Percentiles rank a stretch among this genome's conserved stretches.
phyloP scores from a whole-genome alignment of 257 asterid species.

The Salvia miltiorrhiza region DNA sequence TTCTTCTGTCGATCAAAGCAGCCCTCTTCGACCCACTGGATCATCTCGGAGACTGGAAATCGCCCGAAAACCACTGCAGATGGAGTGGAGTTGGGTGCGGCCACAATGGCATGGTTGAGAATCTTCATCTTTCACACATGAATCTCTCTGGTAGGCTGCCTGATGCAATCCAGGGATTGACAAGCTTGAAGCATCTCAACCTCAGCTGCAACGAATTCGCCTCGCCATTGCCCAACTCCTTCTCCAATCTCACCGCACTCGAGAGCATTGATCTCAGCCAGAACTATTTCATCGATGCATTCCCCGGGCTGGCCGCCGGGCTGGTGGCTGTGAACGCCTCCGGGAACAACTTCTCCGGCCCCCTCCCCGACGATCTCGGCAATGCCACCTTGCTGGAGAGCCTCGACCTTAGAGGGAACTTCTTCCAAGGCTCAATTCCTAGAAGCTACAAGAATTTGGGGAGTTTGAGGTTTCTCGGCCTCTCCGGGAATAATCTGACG shows the following conservation, averaged over 20 bases:
- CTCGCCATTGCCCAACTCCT: slow-evolving; percentile 46
- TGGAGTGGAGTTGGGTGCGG: slow-evolving; percentile 74
- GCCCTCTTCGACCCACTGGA: slow-evolving; percentile 54
- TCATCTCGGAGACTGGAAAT: slow-evolving; percentile 53
- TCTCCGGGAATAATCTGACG: slow-evolving; percentile 46
- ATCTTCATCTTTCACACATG: slow-evolving; percentile 63
- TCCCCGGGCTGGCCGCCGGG: slow-evolving; percentile 49
- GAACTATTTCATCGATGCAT: slow-evolving; percentile 43
- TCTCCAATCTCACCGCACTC: slow-evolving; percentile 49
- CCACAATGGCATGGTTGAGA: slow-evolving; percentile 42
- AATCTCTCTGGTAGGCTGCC: slow-evolving; percentile 59
- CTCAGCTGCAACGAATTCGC: slow-evolving; percentile 58
- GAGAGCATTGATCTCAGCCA: slow-evolving; percentile 60
- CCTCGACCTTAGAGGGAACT: slow-evolving; percentile 78
- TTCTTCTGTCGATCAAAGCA: slow-evolving; percentile 46
- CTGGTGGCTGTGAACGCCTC: slow-evolving; percentile 53
- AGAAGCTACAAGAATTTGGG: slow-evolving; percentile 41
- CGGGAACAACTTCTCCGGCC: slow-evolving; percentile 68
- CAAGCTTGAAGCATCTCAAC: slow-evolving; percentile 33
- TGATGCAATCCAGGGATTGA: slow-evolving; percentile 39
- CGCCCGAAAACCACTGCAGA: slow-evolving; percentile 44
- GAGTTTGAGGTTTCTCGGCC: slow-evolving; percentile 64
- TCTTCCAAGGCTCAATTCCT: slow-evolving; percentile 65
- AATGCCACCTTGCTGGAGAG: slow-evolving; percentile 50
- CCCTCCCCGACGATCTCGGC: slow-evolving; percentile 57